phyloP scores from a whole-genome alignment of 306 rosid genomes.

The Prunus mongolica region DNA sequence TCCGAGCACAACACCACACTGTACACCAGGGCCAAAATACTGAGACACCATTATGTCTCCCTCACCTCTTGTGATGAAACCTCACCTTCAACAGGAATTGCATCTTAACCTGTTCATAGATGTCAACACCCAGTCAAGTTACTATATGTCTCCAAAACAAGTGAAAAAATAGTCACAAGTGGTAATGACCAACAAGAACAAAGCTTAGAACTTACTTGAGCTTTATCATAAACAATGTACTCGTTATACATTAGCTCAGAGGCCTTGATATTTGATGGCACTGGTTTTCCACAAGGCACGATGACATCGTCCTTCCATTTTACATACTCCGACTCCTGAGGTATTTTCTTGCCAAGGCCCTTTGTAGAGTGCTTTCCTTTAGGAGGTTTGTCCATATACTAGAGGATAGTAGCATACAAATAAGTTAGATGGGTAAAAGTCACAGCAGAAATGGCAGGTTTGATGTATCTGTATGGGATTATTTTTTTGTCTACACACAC shows the following conservation, averaged over 20 bases:
- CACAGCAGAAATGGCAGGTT: background rate
- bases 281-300: conserved; percentile 96
- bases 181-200: conserved; percentile 1
- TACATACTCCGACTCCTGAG: conserved; percentile 48
- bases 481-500: background rate
- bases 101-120: conserved; percentile 72
- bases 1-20: conserved; percentile 22
- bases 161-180: background rate
- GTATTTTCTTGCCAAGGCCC: conserved; percentile 89
- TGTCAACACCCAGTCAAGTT: background rate
- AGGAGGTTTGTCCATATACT: conserved; percentile 94
- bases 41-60: conserved; percentile 18
- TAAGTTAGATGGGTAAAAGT: background rate
- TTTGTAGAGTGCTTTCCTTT: conserved; percentile 89
- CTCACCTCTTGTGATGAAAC: conserved; percentile 83
- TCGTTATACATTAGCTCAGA: conserved; percentile 94
- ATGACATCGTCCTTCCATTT: conserved; percentile 73
- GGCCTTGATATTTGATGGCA: conserved; percentile 54
- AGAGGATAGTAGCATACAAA: conserved; percentile 19
- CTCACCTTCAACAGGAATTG: conserved; percentile 89
- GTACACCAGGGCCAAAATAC: conserved; percentile 26
- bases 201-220: conserved; percentile 67
- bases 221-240: conserved; percentile 81
- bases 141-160: background rate
- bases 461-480: background rate